A percentile compares a stretch with the other conserved stretches of the same genome.
These are phyloP conservation scores for Globisporangium recalcitrans DNA, from an alignment of 352 stramenopile species.

Conservation along the genomic window DNA sequence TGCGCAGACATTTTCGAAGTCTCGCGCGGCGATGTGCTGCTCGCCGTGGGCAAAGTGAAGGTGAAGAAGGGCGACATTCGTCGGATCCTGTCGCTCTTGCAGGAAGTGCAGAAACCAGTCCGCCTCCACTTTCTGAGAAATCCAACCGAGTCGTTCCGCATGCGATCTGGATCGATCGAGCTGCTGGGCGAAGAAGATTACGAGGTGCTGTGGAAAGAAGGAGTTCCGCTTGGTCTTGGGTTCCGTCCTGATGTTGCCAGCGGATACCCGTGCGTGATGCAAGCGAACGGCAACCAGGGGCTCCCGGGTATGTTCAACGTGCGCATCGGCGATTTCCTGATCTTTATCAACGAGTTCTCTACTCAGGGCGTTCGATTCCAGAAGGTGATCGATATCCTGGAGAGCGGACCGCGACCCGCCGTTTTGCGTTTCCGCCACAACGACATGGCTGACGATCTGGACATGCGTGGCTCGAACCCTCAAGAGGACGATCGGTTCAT, in stretches of 20 bases:
- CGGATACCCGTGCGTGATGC: conserved; percentile 70
- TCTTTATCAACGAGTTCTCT: conserved; percentile 86
- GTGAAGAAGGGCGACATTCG: conserved; percentile 82
- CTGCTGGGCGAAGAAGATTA: conserved; percentile 83
- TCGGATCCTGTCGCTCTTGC: conserved; percentile 64
- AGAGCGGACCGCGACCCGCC: conserved; percentile 68
- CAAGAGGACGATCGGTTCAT: conserved; percentile 66
- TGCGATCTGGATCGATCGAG: conserved; percentile 65
- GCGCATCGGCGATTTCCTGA: conserved; percentile 67
- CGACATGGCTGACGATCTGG: conserved; percentile 45
- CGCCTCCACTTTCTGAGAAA: conserved; percentile 70
- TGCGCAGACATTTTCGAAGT: conserved; percentile 85
- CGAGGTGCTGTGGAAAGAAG: conserved; percentile 82
- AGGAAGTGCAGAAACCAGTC: conserved; percentile 82
- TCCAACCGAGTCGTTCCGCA: conserved; percentile 60
- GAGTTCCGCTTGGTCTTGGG: conserved; percentile 73
- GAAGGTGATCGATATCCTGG: conserved; percentile 83
- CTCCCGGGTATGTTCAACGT: conserved; percentile 86
- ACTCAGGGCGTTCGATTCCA: conserved; percentile 78
- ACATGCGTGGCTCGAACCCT: conserved; percentile 49
- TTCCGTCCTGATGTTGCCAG: conserved; percentile 76
- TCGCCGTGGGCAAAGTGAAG: conserved; percentile 68
- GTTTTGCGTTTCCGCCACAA: conserved; percentile 84
- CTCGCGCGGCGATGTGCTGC: conserved; percentile 68
- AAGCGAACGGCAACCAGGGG: conserved; percentile 70